Conservation (phyloP, 805 yeast genomes). For the Myxozyma monticola region DNA sequence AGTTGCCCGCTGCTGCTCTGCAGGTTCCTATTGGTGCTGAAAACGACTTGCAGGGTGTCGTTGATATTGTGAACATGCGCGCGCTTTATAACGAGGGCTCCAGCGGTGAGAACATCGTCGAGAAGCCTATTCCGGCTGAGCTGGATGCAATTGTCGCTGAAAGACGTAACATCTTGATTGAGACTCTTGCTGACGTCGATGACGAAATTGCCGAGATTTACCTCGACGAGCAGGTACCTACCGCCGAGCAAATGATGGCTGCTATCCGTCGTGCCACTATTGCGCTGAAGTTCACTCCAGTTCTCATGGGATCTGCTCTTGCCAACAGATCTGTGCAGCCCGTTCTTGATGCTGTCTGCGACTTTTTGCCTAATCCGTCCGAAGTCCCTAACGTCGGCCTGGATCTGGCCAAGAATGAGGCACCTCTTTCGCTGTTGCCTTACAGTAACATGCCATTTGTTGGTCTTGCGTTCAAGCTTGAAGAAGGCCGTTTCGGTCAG, state of each 20-base stretch:
- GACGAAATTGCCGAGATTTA: constrained; percentile 94
- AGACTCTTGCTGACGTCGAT: constrained; percentile 96
- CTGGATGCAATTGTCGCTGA: constrained; percentile 82
- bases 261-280: constrained; percentile 96
- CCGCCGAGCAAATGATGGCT: constrained; percentile 73
- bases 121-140: constrained; percentile 70
- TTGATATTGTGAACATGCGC: constrained; percentile 83
- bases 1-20: constrained; percentile 93
- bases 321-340: constrained; percentile 97
- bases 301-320: constrained; percentile 97
- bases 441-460: constrained; percentile 77
- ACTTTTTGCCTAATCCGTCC: constrained; percentile 92
- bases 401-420: constrained; percentile 61
- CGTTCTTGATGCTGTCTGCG: constrained; percentile 93
- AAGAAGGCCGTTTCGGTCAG: constrained; percentile 98
- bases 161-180: constrained; percentile 80
- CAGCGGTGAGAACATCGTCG: constrained; percentile 78
- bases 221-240: constrained; percentile 86
- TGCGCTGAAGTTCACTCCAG: constrained; percentile 96
- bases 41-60: constrained; percentile 79
- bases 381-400: constrained; percentile 89
- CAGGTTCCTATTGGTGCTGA: constrained; percentile 98
- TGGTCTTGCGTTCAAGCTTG: constrained; percentile 97
- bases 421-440: constrained; percentile 72
- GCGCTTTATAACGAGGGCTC: constrained; percentile 86